These are phyloP conservation scores for Zelonia costaricensis DNA, from an alignment of 208 protist species.

Conservation along the genomic window DNA sequence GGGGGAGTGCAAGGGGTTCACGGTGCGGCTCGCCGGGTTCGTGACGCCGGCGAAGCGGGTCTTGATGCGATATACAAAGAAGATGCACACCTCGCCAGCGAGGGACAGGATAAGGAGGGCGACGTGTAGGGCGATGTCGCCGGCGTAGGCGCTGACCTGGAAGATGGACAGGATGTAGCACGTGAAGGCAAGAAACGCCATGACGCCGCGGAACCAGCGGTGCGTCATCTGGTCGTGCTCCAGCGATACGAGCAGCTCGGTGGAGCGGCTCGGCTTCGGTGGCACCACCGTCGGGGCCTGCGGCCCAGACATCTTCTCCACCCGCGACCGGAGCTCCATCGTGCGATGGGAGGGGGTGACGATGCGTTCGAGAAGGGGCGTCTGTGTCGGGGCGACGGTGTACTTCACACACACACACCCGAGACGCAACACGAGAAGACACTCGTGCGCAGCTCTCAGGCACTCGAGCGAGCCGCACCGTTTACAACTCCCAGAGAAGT, in stretches of 20 bases:
- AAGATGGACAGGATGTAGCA: constrained; percentile 55
- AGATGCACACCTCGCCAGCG: constrained; percentile 46
- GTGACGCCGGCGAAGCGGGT: constrained; percentile 51
- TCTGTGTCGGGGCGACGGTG: no score
- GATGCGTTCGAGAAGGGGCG: neutral
- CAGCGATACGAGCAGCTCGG: constrained; percentile 34
- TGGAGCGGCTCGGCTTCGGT: constrained; percentile 23
- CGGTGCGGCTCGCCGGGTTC: constrained; percentile 30
- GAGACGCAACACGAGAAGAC: no score
- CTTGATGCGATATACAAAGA: constrained; percentile 60
- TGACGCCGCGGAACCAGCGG: constrained; percentile 51
- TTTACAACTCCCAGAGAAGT: no score
- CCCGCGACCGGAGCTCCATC: constrained; percentile 59
- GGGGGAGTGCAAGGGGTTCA: constrained; percentile 62
- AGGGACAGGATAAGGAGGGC: constrained; percentile 54
- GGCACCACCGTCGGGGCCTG: constrained; percentile 39
- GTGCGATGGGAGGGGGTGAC: neutral
- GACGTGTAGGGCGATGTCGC: constrained; percentile 41
- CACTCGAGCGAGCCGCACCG: no score
- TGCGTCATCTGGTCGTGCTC: constrained; percentile 41
- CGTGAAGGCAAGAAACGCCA: constrained; percentile 56
- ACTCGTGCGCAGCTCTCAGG: neutral
- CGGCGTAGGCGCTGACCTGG: constrained; percentile 35
- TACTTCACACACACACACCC: no score
- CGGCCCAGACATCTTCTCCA: constrained; percentile 39